These are phyloP conservation scores for Pestalotiopsis sp. DNA, from an alignment of 2,329 filamentous ascomycete species.

Conservation along the genomic window DNA sequence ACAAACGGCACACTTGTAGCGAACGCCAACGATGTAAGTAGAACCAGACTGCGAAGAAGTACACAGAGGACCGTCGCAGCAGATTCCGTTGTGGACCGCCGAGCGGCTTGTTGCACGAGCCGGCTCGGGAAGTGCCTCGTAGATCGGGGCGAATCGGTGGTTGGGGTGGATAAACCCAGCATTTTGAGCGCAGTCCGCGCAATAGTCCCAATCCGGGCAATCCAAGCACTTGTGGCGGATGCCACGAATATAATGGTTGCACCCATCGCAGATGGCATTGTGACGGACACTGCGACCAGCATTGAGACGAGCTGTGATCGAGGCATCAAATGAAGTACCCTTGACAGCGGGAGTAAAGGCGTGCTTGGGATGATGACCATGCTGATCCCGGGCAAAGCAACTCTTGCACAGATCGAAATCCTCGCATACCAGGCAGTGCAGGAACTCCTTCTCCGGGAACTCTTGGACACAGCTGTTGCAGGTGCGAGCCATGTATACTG, in stretches of 20 bases:
- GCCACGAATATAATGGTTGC: conserved; percentile 84
- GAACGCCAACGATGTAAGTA: conserved; percentile 81
- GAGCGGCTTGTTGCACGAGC: conserved; percentile 41
- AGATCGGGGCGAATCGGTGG: conserved; percentile 89
- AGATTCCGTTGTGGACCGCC: conserved; percentile 77
- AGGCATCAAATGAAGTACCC: conserved; percentile 61
- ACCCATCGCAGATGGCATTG: conserved; percentile 91
- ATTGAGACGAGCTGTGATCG: conserved; percentile 69
- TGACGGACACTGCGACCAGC: conserved; percentile 83
- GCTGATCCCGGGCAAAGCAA: conserved; percentile 76
- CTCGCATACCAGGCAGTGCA: conserved; percentile 82
- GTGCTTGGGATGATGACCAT: conserved; percentile 92
- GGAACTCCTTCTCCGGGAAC: conserved; percentile 76
- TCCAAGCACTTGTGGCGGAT: conserved; percentile 95
- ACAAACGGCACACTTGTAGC: conserved; percentile 98
- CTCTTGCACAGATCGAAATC: conserved; percentile 90
- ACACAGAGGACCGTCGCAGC: conserved; percentile 94
- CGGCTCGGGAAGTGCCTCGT: conserved; percentile 63
- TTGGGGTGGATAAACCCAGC: conserved; percentile 73
- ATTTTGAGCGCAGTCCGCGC: conserved; percentile 71
- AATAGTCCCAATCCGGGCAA: conserved; percentile 98
- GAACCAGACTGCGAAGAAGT: conserved; percentile 52
- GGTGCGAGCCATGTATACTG: conserved; percentile 50
- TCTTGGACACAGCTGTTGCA: conserved; percentile 72
- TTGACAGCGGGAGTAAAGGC: conserved; percentile 71